A percentile compares a stretch with the other conserved stretches of the same genome.
phyloP scores from a whole-genome alignment of 495 filamentous ascomycete species.

The Xylaria cubensis region DNA sequence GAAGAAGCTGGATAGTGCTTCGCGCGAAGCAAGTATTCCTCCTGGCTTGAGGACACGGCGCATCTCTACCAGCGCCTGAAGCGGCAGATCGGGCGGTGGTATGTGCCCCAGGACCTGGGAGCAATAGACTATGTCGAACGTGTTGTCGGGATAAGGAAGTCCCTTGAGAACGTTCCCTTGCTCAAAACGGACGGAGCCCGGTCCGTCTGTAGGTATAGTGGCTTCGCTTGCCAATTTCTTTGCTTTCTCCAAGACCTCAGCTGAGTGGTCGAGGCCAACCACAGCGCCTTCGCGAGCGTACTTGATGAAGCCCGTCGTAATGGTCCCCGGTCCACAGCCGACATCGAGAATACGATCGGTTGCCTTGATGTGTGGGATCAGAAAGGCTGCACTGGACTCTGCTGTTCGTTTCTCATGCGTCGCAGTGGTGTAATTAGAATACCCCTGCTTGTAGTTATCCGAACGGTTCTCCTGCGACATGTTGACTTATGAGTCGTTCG shows the following conservation, averaged over 20 bases:
- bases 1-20: constrained; percentile 49
- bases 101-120: constrained; percentile 64
- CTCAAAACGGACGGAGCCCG: constrained; percentile 49
- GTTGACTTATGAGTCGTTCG: neutral
- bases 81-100: constrained; percentile 38
- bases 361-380: constrained; percentile 31
- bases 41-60: constrained; percentile 39
- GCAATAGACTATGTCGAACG: constrained; percentile 62
- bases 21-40: constrained; percentile 60
- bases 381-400: constrained; percentile 37
- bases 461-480: constrained; percentile 37
- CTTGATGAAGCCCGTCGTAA: constrained; percentile 58
- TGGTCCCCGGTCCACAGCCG: constrained; percentile 64
- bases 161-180: constrained; percentile 47
- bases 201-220: constrained; percentile 23
- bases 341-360: constrained; percentile 58
- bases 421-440: constrained; percentile 45
- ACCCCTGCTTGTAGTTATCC: constrained; percentile 43
- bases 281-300: constrained; percentile 54
- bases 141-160: constrained; percentile 50
- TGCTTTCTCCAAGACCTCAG: constrained; percentile 33
- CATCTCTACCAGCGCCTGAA: constrained; percentile 37
- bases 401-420: constrained; percentile 42
- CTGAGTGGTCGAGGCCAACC: constrained; percentile 33
- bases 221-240: constrained; percentile 31